Evolutionary conservation across 192 early-diverging fungal genomes (phyloP), one percentile per base, ranked within the genome.

Genomic region (Backusella parvicylindrica): DNA sequence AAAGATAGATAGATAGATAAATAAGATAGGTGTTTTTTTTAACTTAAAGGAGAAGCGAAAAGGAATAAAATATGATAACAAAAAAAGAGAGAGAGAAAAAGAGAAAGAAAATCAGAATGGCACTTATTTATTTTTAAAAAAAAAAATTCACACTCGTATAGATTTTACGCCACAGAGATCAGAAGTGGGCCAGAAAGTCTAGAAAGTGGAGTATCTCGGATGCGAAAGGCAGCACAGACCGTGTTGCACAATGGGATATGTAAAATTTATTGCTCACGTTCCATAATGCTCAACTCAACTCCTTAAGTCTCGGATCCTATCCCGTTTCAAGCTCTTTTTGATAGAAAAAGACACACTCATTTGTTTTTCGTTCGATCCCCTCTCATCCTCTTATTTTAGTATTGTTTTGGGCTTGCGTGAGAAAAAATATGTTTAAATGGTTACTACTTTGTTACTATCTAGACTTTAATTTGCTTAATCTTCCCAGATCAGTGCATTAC

Each of bases 181-280:
- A 65, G 3, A 16, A 53, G 21, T 23, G 50, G 50, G 50, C 35
- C 18, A 69, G 16, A 28, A 40, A 69, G n/a, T 69, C 68, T 69
- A 69, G 68, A 69, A 69, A 36, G 23, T 69, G n/a, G 68, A 69
- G 36, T 69, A 69, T 36, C 33, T 35, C 65, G 38, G 68, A 69
- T 47, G 38, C 68, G 12, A 69, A 26, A 53, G 38, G 35, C 68
- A 69, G 68, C 68, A 69, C 68, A 43, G 68, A 69, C 68, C 68
- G 68, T 69, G 68, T 69, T 38, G 38, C 40, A 69, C 68, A n/a
- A 53, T 23, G 16, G 16, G 43, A 47, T 47, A 47, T 18, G 43
- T 47, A n/a, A n/a, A n/a, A 49, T 49, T 56, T 56, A 56, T 56
- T 56, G 50, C 50, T 23, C 50, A 56, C 50, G 50, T 56, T 56